These are phyloP conservation scores for Hericium erinaceus DNA, from an alignment of 768 basidiomycete genomes.

Conservation along the genomic window DNA sequence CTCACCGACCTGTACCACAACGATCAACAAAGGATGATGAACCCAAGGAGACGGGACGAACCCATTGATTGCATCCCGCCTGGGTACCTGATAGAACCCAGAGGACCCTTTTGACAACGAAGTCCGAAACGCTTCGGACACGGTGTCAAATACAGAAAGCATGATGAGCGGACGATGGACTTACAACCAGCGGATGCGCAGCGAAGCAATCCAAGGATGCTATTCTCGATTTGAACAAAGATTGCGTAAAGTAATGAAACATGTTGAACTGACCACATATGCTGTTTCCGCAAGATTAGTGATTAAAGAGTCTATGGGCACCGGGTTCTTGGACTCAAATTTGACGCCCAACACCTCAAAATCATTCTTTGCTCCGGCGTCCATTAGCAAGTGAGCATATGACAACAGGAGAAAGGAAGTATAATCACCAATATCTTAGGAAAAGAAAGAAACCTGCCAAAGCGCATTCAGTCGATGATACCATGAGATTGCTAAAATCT, in stretches of 20 bases:
- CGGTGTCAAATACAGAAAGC: no score
- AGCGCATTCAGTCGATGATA: background rate
- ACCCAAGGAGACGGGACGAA: conserved; percentile 7
- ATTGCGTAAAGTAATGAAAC: background rate
- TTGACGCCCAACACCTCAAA: conserved; percentile 44
- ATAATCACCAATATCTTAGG: conserved; percentile 40
- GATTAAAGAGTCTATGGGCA: conserved; percentile 40
- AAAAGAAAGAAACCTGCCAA: conserved; percentile 42
- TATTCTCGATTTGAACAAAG: conserved; percentile 7
- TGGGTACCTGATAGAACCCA: conserved; percentile 49
- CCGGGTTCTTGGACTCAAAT: conserved; percentile 30
- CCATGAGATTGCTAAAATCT: background rate
- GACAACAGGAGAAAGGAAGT: background rate
- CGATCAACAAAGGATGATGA: background rate
- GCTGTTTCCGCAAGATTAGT: conserved; percentile 50
- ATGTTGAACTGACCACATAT: conserved; percentile 32
- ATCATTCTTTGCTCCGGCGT: conserved; percentile 30
- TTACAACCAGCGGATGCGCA: conserved; percentile 51
- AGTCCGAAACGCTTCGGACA: conserved; percentile 34
- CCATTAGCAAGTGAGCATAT: background rate
- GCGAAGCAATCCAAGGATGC: conserved; percentile 51
- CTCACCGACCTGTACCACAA: conserved; percentile 34
- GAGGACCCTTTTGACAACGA: conserved; percentile 47
- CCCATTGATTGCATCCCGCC: conserved; percentile 57
- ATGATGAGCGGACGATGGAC: conserved; percentile 6